phyloP scores from a whole-genome alignment of 805 yeast genomes.

The Candida ficus region DNA sequence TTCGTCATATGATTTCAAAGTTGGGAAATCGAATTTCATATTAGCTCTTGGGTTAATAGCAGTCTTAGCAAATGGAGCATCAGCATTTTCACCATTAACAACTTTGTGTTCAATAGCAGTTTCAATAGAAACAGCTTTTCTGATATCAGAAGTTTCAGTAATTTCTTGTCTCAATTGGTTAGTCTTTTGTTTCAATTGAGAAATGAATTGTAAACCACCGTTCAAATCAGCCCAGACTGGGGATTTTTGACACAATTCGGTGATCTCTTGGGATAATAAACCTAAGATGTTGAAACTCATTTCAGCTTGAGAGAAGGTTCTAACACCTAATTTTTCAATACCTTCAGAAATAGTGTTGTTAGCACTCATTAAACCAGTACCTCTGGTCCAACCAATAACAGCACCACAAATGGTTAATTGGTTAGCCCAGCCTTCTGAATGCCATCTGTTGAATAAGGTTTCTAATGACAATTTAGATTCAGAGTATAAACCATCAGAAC shows the following conservation, averaged over 20 bases:
- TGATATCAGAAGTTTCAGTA: conserved; percentile 81
- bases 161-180: conserved; percentile 66
- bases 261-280: conserved; percentile 80
- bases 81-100: conserved; percentile 84
- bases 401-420: conserved; percentile 98
- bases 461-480: conserved; percentile 95
- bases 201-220: conserved; percentile 95
- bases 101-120: conserved; percentile 78
- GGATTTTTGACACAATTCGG: conserved; percentile 80
- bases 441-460: conserved; percentile 97
- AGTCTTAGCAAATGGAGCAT: conserved; percentile 74
- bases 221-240: conserved; percentile 98
- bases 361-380: conserved; percentile 97
- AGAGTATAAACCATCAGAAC: conserved; percentile 96
- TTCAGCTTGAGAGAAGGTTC: conserved; percentile 97
- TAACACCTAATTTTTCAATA: conserved; percentile 89
- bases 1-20: conserved; percentile 69
- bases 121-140: conserved; percentile 94
- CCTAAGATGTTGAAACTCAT: conserved; percentile 99
- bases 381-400: conserved; percentile 99
- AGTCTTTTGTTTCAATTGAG: conserved; percentile 86
- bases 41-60: conserved; percentile 90
- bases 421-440: conserved; percentile 93
- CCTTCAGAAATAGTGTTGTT: conserved; percentile 98
- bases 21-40: conserved; percentile 91